Evolutionary conservation across 306 rosid genomes (phyloP).

Genomic region (Cicer bijugum): DNA sequence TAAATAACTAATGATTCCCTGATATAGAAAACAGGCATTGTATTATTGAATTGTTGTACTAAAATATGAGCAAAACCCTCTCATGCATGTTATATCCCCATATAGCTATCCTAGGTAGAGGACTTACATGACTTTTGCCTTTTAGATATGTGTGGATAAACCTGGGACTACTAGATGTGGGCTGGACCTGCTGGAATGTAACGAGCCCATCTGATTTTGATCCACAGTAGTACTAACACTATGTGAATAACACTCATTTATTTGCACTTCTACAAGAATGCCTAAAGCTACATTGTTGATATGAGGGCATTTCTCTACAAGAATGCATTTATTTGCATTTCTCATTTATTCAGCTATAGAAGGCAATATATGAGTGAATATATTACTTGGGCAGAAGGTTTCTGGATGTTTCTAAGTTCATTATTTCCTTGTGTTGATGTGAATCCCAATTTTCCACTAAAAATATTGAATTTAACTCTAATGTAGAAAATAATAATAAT

Average conservation of each 20-base stretch:
- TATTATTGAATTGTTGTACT: background rate
- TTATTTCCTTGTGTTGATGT: background rate
- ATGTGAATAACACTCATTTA: background rate
- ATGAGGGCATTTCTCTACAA: constrained; percentile 1
- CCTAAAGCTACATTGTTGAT: background rate
- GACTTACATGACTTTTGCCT: background rate
- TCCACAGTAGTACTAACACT: background rate
- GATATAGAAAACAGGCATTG: constrained; percentile 1
- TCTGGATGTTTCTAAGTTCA: constrained; percentile 12
- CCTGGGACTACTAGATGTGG: background rate
- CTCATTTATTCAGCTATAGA: background rate
- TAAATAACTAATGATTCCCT: constrained; percentile 17
- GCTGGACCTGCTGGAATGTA: background rate
- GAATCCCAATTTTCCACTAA: background rate
- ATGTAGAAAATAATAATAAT: background rate
- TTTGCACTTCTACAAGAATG: constrained; percentile 9
- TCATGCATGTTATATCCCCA: background rate
- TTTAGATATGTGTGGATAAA: background rate
- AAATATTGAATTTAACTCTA: background rate
- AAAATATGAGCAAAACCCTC: background rate
- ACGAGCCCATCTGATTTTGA: background rate
- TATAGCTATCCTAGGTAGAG: constrained; percentile 8
- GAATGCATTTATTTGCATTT: no score
- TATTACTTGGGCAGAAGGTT: background rate
- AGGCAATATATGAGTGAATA: background rate